Evolutionary conservation across 148 eudicot species (phyloP).

Genomic region (Chenopodium suecicum): DNA sequence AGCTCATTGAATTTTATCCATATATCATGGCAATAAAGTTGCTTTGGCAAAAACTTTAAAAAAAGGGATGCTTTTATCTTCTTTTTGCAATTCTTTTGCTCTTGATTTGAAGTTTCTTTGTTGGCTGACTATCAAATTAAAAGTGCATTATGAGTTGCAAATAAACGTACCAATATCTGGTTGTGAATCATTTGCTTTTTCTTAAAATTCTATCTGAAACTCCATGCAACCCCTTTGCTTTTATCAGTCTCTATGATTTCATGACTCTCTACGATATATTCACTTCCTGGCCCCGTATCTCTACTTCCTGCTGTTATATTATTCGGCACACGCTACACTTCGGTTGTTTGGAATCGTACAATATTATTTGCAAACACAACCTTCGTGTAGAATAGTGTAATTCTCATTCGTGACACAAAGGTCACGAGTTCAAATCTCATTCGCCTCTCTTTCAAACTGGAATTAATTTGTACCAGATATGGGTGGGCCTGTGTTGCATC

Average conservation of each 20-base stretch:
- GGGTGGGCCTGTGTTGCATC: no score
- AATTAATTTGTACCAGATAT: no score
- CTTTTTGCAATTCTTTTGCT: conserved; percentile 16
- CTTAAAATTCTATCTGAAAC: conserved; percentile 1
- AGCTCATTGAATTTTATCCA: conserved; percentile 28
- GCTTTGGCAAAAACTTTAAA: conserved; percentile 29
- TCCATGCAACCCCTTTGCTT: conserved; percentile 8
- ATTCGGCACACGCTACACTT: no score
- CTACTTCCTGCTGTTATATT: not conserved
- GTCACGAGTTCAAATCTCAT: no score
- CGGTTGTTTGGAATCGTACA: no score
- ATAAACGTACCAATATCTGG: conserved; percentile 3
- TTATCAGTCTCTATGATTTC: not conserved
- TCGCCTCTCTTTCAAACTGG: no score
- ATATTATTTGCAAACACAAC: no score
- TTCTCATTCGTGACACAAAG: no score
- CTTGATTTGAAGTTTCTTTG: conserved; percentile 30
- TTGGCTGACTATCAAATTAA: conserved; percentile 26
- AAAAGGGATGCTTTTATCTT: conserved; percentile 24
- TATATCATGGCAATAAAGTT: conserved; percentile 35
- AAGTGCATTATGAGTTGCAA: conserved; percentile 27
- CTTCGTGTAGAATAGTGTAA: no score
- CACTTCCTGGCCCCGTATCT: not conserved
- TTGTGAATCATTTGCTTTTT: conserved; percentile 6
- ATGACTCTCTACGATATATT: not conserved